Percentiles rank a stretch among this genome's conserved stretches.
Conservation (phyloP, 108 stramenopile genomes). For the Nannochloropsis granulata region DNA sequence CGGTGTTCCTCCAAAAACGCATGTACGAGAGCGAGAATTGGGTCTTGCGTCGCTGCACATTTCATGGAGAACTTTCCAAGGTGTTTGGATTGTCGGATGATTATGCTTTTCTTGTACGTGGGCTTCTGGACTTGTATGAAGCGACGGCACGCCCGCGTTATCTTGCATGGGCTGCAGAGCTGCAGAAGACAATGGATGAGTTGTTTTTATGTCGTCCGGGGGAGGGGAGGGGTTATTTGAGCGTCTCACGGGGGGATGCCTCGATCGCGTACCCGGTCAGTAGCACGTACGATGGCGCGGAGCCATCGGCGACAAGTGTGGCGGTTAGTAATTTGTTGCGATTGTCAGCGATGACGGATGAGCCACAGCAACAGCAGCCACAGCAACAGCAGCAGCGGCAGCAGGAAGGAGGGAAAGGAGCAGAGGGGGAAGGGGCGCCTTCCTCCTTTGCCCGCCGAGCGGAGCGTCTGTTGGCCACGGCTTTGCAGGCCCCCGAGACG, state of each 20-base stretch:
- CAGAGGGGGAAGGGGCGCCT: not conserved
- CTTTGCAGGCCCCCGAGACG: not conserved
- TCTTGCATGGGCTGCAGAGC: slow-evolving; percentile 2
- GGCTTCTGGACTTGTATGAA: slow-evolving; percentile 19
- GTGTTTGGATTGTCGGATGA: slow-evolving; percentile 16
- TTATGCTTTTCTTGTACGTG: slow-evolving; percentile 18
- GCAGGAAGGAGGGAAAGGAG: no score
- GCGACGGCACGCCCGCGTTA: not conserved
- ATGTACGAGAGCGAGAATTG: not conserved
- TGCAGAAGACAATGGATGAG: slow-evolving; percentile 15
- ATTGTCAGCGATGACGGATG: not conserved
- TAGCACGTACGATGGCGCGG: slow-evolving; percentile 25
- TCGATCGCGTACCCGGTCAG: not conserved
- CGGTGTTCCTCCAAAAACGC: slow-evolving; percentile 2
- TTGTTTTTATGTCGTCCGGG: slow-evolving; percentile 2
- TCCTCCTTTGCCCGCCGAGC: not conserved
- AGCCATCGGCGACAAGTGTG: slow-evolving; percentile 14
- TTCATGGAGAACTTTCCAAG: not conserved
- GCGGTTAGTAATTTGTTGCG: slow-evolving; percentile 16
- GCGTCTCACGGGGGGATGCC: not conserved
- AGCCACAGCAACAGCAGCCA: no score
- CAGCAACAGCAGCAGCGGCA: no score
- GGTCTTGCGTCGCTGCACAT: slow-evolving; percentile 1
- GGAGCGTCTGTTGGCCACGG: not conserved
- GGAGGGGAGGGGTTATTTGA: slow-evolving; percentile 17